Base-by-base conservation (phyloP, 495 filamentous ascomycete genomes). In the Penicillium cinerascens region DNA sequence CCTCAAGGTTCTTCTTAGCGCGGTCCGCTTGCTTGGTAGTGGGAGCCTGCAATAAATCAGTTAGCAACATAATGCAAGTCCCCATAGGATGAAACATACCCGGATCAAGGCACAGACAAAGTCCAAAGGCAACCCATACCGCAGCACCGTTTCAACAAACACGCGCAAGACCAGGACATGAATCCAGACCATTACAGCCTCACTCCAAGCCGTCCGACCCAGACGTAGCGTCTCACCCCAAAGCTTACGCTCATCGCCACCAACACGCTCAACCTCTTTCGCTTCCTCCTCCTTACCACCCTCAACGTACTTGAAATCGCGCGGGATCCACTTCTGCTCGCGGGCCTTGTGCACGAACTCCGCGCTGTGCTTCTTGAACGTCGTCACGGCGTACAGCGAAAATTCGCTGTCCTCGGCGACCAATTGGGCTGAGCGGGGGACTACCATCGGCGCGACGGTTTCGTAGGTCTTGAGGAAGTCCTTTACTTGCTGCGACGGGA, bases 121-220 rank as follows among this genome's bases (percentile, higher is more conserved):
- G 60, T 90, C 85, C 59, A 95, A 67, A 27, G 93, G 93, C 54
- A 98, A 65, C 6, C 93, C 93, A 67, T 97, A 98, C 54, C 93
- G 81, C 64, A 97, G 74, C 17, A 97, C 92, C 10, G 91, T 96
- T 78, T 98, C 93, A 17, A 98, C 93, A 69, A 97, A 98, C 35
- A 98, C 91, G 39, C 93, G 78, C 55, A 98, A 74, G 5, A 92
- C 87, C 64, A 97, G 76, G 15, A 93, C 88, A 68, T 97, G 95
- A 10, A 91, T 76, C 92, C 89, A 95, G 49, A 91, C 86, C 91
- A 96, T 96, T 52, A 95, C 90, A 43, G 84, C 83, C 68, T 98
- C 95, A 58, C 91, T 91, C 81, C 92, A 97, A 23, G 88, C 89
- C 18, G 88, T 95, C 54, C 89, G 78, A 7, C 85, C 89, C 43